Percentiles rank a stretch among this genome's conserved stretches.
Evolutionary conservation across 352 stramenopile species (phyloP).

Genomic region (Pythium rhizo-oryzae): DNA sequence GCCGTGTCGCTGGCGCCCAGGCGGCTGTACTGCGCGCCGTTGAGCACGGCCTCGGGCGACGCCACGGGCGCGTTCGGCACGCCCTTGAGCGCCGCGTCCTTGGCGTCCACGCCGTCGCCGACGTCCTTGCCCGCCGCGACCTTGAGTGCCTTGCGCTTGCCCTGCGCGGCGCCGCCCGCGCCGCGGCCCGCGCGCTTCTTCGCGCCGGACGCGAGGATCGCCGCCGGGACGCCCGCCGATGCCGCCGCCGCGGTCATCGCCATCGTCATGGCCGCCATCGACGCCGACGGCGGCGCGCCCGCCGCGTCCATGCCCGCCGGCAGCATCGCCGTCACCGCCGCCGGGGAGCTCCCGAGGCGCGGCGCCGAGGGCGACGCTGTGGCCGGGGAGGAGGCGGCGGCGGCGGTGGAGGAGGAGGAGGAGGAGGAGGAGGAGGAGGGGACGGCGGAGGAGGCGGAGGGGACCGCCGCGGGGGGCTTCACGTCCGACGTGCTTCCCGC

Average conservation of each 20-base stretch:
- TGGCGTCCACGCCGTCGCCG: background rate
- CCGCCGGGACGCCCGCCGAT: background rate
- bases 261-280: background rate
- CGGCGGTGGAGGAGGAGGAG: background rate
- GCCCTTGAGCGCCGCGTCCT: slow-evolving; percentile 19
- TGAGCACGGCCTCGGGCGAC: background rate
- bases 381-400: background rate
- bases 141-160: slow-evolving; percentile 21
- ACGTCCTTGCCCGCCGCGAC: slow-evolving; percentile 4
- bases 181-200: slow-evolving; percentile 27
- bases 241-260: background rate
- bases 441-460: too few species aligned
- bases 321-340: background rate
- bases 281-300: background rate
- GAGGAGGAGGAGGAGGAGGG: background rate
- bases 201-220: slow-evolving; percentile 13
- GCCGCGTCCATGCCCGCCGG: background rate
- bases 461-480: background rate
- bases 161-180: slow-evolving; percentile 11
- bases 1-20: slow-evolving; percentile 60
- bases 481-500: slow-evolving; percentile 22
- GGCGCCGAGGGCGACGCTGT: background rate
- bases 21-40: slow-evolving; percentile 48
- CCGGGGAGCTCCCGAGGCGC: background rate
- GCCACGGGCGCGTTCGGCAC: slow-evolving; percentile 24